Conservation (phyloP, 1,284 basidiomycete species). For the Austroboletus rostrupii region DNA sequence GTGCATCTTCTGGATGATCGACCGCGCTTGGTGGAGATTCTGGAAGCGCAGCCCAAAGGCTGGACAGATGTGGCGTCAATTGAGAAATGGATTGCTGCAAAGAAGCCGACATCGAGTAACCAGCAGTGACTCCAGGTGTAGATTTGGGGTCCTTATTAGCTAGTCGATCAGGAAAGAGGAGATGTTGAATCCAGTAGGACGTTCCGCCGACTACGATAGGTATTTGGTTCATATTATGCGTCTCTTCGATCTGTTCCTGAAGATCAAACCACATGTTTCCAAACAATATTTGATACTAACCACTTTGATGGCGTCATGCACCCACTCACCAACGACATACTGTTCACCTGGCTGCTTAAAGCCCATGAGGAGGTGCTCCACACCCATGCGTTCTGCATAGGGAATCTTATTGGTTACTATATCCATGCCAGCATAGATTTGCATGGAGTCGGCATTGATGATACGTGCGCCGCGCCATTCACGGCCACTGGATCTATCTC, state of each 20-base stretch:
- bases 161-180: slow-evolving; percentile 76
- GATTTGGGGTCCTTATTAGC: slow-evolving; percentile 20
- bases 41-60: slow-evolving; percentile 54
- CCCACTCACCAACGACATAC: slow-evolving; percentile 85
- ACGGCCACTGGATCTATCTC: slow-evolving; percentile 21
- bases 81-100: slow-evolving; percentile 38
- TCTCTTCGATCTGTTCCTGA: slow-evolving; percentile 60
- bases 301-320: slow-evolving; percentile 65
- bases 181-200: slow-evolving; percentile 95
- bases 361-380: slow-evolving; percentile 88
- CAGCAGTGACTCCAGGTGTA: not conserved
- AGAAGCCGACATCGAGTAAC: slow-evolving; percentile 12
- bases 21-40: slow-evolving; percentile 48
- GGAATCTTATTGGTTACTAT: slow-evolving; percentile 96
- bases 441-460: slow-evolving; percentile 98
- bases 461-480: slow-evolving; percentile 66
- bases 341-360: slow-evolving; percentile 84
- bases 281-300: slow-evolving; percentile 41
- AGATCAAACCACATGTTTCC: not conserved
- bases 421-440: slow-evolving; percentile 92
- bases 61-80: slow-evolving; percentile 46
- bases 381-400: slow-evolving; percentile 67
- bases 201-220: slow-evolving; percentile 95
- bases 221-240: slow-evolving; percentile 56
- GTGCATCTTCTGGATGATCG: slow-evolving; percentile 51